Conservation (phyloP, 345 rosid species). For the Limnanthes douglasii region DNA sequence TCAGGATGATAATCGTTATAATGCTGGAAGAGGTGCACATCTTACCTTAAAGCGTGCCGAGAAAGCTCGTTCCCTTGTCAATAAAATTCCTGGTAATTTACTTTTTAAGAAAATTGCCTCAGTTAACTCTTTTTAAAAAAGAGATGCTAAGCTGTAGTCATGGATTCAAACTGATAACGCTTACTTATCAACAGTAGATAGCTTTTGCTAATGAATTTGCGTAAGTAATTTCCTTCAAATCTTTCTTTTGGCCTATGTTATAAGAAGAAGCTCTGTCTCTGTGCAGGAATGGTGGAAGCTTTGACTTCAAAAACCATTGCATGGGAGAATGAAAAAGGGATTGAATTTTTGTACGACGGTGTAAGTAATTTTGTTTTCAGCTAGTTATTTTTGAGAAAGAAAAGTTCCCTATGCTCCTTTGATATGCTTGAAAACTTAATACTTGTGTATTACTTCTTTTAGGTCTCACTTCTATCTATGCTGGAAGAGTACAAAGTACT, state of each 20-base stretch:
- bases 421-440: not conserved
- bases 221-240: too few species aligned
- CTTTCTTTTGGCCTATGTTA: not conserved
- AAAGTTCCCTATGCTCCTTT: not conserved
- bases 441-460: conserved; percentile 2
- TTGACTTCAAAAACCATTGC: conserved; percentile 29
- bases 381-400: too few species aligned
- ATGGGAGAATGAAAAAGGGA: conserved; percentile 60
- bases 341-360: conserved; percentile 56
- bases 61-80: conserved; percentile 45
- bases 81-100: conserved; percentile 55
- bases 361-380: conserved; percentile 28
- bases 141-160: too few species aligned
- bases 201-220: too few species aligned
- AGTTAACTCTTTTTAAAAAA: not conserved
- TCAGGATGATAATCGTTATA: conserved; percentile 63
- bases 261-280: too few species aligned
- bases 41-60: conserved; percentile 62
- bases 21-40: conserved; percentile 71
- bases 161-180: too few species aligned
- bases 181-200: too few species aligned
- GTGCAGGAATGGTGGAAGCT: conserved; percentile 46
- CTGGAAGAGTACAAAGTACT: conserved; percentile 41
- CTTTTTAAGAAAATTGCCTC: not conserved
- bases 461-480: conserved; percentile 44